Evolutionary conservation across 2,329 filamentous ascomycete species (phyloP).

Genomic region (Colletotrichum eremochloae): DNA sequence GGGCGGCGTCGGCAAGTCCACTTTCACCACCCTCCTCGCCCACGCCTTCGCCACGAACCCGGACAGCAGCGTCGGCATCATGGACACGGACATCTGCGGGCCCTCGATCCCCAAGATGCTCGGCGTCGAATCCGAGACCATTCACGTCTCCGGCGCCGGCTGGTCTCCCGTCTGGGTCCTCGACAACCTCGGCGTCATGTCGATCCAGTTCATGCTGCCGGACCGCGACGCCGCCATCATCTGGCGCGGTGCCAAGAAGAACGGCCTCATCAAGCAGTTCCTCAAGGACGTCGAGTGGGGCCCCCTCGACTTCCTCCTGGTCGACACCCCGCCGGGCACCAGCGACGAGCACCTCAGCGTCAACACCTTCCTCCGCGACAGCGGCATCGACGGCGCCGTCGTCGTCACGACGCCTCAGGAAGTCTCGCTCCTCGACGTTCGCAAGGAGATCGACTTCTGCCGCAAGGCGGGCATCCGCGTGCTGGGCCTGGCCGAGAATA

Average conservation of each 20-base stretch:
- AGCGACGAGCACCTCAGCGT: slow-evolving; percentile 96
- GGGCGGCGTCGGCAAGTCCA: slow-evolving; percentile 96
- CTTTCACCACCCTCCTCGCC: slow-evolving; percentile 88
- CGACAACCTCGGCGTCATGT: slow-evolving; percentile 96
- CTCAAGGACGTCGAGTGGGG: slow-evolving; percentile 99
- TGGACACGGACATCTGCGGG: slow-evolving; percentile 98
- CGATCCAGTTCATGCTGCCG: slow-evolving; percentile 97
- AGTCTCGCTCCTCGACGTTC: slow-evolving; percentile 89
- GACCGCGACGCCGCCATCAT: slow-evolving; percentile 95
- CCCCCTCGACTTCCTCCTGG: slow-evolving; percentile 90
- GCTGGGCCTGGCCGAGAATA: slow-evolving; percentile 94
- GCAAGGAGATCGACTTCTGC: slow-evolving; percentile 99
- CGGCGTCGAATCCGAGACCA: slow-evolving; percentile 93
- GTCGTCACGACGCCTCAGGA: slow-evolving; percentile 97
- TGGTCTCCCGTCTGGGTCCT: slow-evolving; percentile 97
- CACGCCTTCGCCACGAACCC: slow-evolving; percentile 90
- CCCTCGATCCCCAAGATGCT: slow-evolving; percentile 99
- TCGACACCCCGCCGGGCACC: slow-evolving; percentile 96
- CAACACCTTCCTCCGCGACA: slow-evolving; percentile 90
- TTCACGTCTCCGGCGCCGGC: slow-evolving; percentile 88
- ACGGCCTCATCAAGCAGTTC: slow-evolving; percentile 97
- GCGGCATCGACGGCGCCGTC: slow-evolving; percentile 92
- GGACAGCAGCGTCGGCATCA: slow-evolving; percentile 86
- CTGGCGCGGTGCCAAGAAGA: slow-evolving; percentile 98
- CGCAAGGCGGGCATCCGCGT: slow-evolving; percentile 91